Evolutionary conservation across 164 flowering plant species (phyloP).

Genomic region (Annona cherimola): DNA sequence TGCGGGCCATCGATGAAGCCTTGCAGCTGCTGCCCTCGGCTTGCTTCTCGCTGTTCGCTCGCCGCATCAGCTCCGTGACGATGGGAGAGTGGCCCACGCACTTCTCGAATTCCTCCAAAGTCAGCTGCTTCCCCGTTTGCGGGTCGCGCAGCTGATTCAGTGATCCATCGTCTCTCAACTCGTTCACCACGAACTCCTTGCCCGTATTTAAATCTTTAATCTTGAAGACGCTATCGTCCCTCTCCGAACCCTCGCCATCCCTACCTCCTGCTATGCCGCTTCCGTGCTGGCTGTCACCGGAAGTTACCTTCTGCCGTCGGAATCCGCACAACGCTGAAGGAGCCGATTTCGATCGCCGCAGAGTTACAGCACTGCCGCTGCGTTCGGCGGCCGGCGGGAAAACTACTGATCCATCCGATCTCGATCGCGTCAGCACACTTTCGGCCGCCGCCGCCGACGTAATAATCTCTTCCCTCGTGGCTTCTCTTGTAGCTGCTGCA

Average conservation of each 20-base stretch:
- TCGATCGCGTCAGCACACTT: constrained; percentile 39
- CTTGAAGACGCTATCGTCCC: constrained; percentile 39
- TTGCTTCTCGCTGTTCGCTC: constrained; percentile 29
- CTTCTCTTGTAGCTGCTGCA: neutral
- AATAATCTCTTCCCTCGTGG: neutral
- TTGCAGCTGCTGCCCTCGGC: neutral
- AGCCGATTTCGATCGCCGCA: constrained; percentile 42
- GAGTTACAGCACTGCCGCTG: constrained; percentile 23
- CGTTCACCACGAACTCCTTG: constrained; percentile 77
- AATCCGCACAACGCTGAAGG: constrained; percentile 16
- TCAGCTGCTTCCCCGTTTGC: constrained; percentile 73
- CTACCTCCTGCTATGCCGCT: neutral
- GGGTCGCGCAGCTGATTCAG: constrained; percentile 71
- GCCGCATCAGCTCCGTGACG: constrained; percentile 80
- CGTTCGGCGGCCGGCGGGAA: neutral
- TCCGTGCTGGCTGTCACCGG: constrained; percentile 12
- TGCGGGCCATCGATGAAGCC: constrained; percentile 40
- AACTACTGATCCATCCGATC: constrained; percentile 47
- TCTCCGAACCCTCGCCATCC: neutral
- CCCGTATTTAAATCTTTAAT: constrained; percentile 90
- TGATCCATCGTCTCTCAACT: constrained; percentile 56
- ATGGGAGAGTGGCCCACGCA: constrained; percentile 76
- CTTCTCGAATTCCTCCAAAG: constrained; percentile 87
- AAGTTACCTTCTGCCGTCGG: neutral
- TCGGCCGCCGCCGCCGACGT: neutral